Conservation (phyloP, 1,284 basidiomycete genomes). For the Melampsora larici-populina region DNA sequence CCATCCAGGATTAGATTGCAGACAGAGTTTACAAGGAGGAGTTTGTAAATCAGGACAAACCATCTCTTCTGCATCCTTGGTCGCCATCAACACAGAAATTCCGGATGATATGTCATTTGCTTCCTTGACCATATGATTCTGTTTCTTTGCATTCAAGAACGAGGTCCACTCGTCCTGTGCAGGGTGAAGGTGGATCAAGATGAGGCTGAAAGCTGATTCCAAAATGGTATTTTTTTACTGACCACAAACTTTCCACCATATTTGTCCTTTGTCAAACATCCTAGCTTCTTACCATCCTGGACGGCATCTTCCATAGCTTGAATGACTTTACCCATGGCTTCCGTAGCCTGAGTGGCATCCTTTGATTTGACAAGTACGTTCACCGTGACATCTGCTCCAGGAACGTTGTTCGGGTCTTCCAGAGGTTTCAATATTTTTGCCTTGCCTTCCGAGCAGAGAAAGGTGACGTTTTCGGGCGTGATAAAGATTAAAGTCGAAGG, state of each 20-base stretch:
- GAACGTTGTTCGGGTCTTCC: background rate
- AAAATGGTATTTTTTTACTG: conserved; percentile 62
- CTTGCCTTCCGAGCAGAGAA: conserved; percentile 85
- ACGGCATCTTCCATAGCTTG: background rate
- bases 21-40: background rate
- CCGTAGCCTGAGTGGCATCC: conserved; percentile 12
- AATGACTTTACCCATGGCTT: conserved; percentile 20
- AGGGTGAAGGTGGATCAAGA: background rate
- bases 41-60: background rate
- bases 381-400: conserved; percentile 49
- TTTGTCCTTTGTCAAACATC: conserved; percentile 70
- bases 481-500: conserved; percentile 80
- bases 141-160: conserved; percentile 56
- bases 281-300: conserved; percentile 58
- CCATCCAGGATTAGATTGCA: background rate
- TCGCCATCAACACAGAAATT: conserved; percentile 74
- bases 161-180: conserved; percentile 51
- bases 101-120: conserved; percentile 72
- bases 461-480: conserved; percentile 65
- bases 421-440: conserved; percentile 58
- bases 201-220: background rate
- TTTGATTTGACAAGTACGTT: conserved; percentile 51
- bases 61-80: conserved; percentile 82
- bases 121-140: conserved; percentile 52
- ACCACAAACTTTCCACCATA: conserved; percentile 72